These are phyloP conservation scores for Coemansia sp. DNA, from an alignment of 192 early-diverging fungal species.

Conservation along the genomic window DNA sequence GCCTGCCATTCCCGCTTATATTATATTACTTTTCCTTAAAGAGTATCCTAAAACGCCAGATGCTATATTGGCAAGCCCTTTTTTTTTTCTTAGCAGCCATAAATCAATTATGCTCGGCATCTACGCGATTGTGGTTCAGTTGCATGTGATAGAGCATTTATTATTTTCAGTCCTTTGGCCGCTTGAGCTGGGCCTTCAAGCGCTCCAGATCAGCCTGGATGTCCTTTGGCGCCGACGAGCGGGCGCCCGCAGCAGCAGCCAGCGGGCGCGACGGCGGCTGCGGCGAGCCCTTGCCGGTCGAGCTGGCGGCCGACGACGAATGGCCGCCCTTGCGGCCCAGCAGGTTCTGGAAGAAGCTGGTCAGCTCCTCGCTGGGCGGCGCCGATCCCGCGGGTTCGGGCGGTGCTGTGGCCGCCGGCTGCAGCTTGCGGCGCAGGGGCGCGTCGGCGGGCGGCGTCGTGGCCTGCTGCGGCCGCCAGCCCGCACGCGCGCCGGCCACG, in stretches of 20 bases:
- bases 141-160: too few relatives aligned
- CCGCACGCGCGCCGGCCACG: conserved; percentile 2
- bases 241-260: neutral
- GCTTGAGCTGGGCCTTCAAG: conserved; percentile 46
- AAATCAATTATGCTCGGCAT: too few relatives aligned
- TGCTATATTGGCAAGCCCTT: too few relatives aligned
- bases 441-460: neutral
- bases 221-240: conserved; percentile 26
- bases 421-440: conserved; percentile 15
- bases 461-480: neutral
- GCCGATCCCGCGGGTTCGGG: neutral
- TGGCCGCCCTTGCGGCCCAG: conserved; percentile 60
- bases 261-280: conserved; percentile 28
- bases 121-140: too few relatives aligned
- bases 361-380: conserved; percentile 72
- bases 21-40: neutral
- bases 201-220: conserved; percentile 48
- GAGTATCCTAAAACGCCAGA: too few relatives aligned
- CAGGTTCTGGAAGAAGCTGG: conserved; percentile 89
- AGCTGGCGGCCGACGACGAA: conserved; percentile 18
- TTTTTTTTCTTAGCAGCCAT: too few relatives aligned
- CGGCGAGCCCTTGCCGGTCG: conserved; percentile 36
- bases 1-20: neutral
- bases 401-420: neutral
- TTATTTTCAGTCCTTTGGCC: conserved; percentile 23